Conservation (phyloP, 176 grass and related monocot species). For the Aegilops umbellulata region DNA sequence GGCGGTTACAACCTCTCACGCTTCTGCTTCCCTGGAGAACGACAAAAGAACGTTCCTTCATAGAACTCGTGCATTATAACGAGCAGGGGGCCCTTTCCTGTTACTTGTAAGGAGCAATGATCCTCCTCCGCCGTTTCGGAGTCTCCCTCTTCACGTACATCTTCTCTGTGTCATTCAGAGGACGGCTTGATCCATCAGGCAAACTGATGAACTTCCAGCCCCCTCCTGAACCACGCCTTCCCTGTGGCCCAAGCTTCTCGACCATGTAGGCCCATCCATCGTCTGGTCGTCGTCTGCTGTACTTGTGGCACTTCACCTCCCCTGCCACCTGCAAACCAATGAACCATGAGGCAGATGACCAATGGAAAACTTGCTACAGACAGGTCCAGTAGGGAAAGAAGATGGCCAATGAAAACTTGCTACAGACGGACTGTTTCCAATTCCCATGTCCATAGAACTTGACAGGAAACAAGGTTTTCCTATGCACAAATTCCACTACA, state of each 20-base stretch:
- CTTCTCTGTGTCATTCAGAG: conserved; percentile 83
- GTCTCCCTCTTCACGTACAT: conserved; percentile 96
- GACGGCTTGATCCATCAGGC: conserved; percentile 80
- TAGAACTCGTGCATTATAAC: not conserved
- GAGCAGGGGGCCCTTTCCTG: not conserved
- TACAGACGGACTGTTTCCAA: not conserved
- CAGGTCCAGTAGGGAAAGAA: not conserved
- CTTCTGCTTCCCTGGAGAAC: conserved; percentile 16
- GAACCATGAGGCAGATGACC: not conserved
- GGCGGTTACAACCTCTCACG: conserved; percentile 15
- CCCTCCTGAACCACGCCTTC: conserved; percentile 63
- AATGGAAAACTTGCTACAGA: not conserved
- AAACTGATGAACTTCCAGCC: conserved; percentile 89
- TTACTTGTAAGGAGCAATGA: conserved; percentile 82
- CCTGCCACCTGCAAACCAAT: conserved; percentile 62
- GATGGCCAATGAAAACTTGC: not conserved
- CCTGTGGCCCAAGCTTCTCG: conserved; percentile 73
- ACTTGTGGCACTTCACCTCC: conserved; percentile 89
- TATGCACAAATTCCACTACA: not conserved
- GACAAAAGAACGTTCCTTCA: conserved; percentile 3
- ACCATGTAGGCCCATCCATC: conserved; percentile 87
- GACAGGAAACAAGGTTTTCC: not conserved
- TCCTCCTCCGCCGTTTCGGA: conserved; percentile 71
- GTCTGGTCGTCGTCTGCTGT: conserved; percentile 74
- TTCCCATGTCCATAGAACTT: not conserved